Evolutionary conservation across 148 eudicot species (phyloP), one percentile per base, ranked within the genome.

Genomic region (Rhododendron ferrugineum): DNA sequence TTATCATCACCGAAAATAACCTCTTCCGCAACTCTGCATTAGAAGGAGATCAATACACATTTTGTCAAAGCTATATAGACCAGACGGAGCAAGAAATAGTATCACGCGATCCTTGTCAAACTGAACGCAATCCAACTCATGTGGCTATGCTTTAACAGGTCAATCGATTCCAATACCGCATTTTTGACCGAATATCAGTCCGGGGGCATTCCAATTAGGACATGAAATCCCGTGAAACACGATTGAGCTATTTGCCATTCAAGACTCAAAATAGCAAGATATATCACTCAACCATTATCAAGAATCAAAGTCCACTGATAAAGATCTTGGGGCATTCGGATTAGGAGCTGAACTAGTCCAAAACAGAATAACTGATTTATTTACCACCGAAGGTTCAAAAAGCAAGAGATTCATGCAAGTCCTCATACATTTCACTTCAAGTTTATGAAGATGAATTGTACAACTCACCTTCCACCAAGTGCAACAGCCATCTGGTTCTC

Each of bases 401-500:
- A 42, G 81, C 56, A 79, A 49, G 82, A 30, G 34, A 42, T 6
- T 79, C 42, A 50, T 14, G 82, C 50, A 62, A 36, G 50, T 28
- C 36, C 70, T 22, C 16, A 62, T 8, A 62, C 32, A 62, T 36
- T 23, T 62, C 6, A 52, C 23, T 78, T 8, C 34, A 30, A 50
- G 32, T 22, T 22, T 20, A 60, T 3, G 36, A 77, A 50, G 40
- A 56, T 8, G n/a, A 83, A 76, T 32, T n/a, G 79, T 30, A 66
- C 36, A 82, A 85, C 90, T 78, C 28, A 95, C 98, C 99, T 95
- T 93, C 99, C 99, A 88, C 99, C 98, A 73, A 97, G 96, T 66
- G 99, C 99, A 78, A 97, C 99, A 50, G 99, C 99, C 99, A 97
- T 97, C 93, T 97, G 99, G 90, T 97, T 97, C 88, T 97, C 99